Conservation (phyloP, 2,329 filamentous ascomycete genomes). For the Penicillium griseofulvum region DNA sequence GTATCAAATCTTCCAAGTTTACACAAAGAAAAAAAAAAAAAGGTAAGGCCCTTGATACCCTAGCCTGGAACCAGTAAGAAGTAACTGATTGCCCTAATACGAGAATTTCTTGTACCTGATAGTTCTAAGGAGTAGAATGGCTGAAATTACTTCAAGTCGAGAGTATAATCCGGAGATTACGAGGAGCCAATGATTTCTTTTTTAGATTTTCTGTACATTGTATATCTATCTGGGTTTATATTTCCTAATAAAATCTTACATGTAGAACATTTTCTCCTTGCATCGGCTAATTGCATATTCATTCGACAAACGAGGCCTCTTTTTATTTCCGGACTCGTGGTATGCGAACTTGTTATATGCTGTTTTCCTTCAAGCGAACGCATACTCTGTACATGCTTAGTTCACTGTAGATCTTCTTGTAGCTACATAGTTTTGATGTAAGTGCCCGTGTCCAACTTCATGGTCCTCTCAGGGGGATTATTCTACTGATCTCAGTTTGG, state of each 20-base stretch:
- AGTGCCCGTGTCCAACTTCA: neutral
- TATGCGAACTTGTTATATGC: neutral
- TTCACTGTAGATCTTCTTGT: neutral
- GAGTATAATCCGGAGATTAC: slow-evolving; percentile 1
- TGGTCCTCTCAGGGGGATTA: neutral
- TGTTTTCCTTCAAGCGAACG: neutral
- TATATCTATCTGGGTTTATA: too few species aligned
- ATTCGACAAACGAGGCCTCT: neutral
- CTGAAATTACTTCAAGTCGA: neutral
- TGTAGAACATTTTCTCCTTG: neutral
- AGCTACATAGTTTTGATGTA: neutral
- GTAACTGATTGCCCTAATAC: too few species aligned
- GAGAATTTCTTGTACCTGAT: too few species aligned
- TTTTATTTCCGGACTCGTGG: neutral
- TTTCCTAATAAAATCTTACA: too few species aligned
- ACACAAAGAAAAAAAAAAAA: too few species aligned
- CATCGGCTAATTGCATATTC: neutral
- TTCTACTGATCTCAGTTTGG: too few species aligned
- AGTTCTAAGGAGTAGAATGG: too few species aligned
- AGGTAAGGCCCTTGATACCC: too few species aligned
- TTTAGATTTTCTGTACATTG: neutral
- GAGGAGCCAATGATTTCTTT: neutral
- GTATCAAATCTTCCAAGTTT: neutral
- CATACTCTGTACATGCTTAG: neutral
- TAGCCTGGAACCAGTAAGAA: too few species aligned